A percentile compares a stretch with the other conserved stretches of the same genome.
Evolutionary conservation across 2,329 filamentous ascomycete genomes (phyloP).

Genomic region (Cercospora sesami): DNA sequence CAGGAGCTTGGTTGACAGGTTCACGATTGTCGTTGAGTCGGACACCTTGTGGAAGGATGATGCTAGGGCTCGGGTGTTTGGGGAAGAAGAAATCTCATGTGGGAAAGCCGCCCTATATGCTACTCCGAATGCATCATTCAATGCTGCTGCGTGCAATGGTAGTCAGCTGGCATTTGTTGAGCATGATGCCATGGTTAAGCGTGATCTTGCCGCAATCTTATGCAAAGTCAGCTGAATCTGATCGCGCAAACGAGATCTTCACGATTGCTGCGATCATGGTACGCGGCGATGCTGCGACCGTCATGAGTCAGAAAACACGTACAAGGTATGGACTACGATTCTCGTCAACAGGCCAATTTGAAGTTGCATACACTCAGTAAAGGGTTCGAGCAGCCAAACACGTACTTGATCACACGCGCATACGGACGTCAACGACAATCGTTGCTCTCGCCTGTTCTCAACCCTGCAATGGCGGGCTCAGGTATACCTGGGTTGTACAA

Average conservation of each 20-base stretch:
- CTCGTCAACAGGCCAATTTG: not conserved
- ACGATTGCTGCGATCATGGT: not conserved
- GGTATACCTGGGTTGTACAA: not conserved
- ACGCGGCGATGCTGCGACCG: not conserved
- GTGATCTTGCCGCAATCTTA: not conserved
- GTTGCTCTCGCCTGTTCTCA: not conserved
- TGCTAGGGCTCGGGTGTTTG: not conserved
- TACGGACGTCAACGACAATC: not conserved
- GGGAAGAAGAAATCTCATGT: not conserved
- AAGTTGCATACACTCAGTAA: not conserved
- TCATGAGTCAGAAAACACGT: not conserved
- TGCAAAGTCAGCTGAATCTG: not conserved
- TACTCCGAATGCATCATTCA: not conserved
- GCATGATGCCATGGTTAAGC: not conserved
- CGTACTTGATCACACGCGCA: not conserved
- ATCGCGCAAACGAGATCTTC: not conserved
- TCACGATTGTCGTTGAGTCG: no score
- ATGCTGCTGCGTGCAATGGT: not conserved
- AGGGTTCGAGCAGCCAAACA: not conserved
- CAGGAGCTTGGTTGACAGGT: no score
- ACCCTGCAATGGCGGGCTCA: not conserved
- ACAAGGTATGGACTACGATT: not conserved
- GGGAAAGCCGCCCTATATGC: not conserved
- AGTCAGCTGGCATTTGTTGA: not conserved
- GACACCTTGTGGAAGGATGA: no score